Conservation (phyloP, 2,329 filamentous ascomycete species). For the Epicoccum sorghinum region DNA sequence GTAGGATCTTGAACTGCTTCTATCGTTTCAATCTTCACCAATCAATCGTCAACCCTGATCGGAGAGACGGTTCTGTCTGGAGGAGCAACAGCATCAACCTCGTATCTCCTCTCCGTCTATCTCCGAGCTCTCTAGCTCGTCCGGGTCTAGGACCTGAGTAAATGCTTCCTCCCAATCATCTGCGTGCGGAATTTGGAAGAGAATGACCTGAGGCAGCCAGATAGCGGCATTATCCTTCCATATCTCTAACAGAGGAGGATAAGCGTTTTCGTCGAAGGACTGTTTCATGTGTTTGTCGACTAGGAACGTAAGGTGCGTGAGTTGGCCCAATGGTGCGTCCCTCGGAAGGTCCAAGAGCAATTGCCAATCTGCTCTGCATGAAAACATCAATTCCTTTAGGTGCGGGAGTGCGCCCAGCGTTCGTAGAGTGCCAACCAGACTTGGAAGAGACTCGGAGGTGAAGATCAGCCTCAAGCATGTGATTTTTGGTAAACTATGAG, state of each 20-base stretch:
- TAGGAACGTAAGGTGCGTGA: neutral
- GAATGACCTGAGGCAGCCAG: neutral
- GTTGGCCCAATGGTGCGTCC: neutral
- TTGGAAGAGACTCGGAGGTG: neutral
- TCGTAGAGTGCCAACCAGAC: neutral
- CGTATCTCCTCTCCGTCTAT: neutral
- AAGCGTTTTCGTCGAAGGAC: neutral
- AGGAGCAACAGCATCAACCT: too few relatives aligned
- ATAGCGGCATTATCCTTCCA: neutral
- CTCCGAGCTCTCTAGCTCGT: neutral
- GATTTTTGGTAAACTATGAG: neutral
- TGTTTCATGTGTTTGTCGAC: neutral
- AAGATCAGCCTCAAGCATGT: neutral
- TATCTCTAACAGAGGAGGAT: neutral
- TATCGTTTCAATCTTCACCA: too few relatives aligned
- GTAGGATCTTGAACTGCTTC: too few relatives aligned
- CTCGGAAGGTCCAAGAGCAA: neutral
- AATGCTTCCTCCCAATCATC: slow-evolving; percentile 1
- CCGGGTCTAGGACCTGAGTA: neutral
- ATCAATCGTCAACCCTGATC: too few relatives aligned
- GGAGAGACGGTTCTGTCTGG: too few relatives aligned
- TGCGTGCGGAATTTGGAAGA: neutral
- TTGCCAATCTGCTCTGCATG: neutral
- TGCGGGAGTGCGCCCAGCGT: neutral
- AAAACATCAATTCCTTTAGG: neutral